Conservation (phyloP, 1,284 basidiomycete genomes). For the Paramarasmius palmivorus region DNA sequence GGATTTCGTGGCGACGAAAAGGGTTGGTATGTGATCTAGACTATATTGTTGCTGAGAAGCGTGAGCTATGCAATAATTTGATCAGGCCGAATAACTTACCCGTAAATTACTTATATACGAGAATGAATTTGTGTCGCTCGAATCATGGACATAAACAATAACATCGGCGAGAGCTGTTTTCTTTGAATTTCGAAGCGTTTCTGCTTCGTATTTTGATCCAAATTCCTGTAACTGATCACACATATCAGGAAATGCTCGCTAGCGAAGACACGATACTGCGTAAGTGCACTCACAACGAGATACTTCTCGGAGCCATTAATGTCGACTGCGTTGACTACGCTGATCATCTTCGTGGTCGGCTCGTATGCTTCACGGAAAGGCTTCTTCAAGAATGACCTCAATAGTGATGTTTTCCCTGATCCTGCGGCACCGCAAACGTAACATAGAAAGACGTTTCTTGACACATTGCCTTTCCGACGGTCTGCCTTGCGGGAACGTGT, state of each 20-base stretch:
- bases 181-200: conserved; percentile 86
- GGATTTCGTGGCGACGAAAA: conserved; percentile 99
- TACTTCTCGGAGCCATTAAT: conserved; percentile 96
- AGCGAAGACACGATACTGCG: neutral
- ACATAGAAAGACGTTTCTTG: conserved; percentile 87
- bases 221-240: conserved; percentile 89
- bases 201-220: conserved; percentile 92
- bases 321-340: conserved; percentile 94
- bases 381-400: conserved; percentile 87
- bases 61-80: conserved; percentile 6
- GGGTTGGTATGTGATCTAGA: conserved; percentile 88
- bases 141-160: conserved; percentile 95
- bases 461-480: conserved; percentile 84
- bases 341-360: conserved; percentile 87
- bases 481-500: conserved; percentile 85
- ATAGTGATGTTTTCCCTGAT: conserved; percentile 89
- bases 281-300: conserved; percentile 77
- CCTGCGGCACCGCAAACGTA: conserved; percentile 96
- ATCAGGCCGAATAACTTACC: conserved; percentile 59
- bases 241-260: conserved; percentile 3
- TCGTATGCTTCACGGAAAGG: conserved; percentile 72
- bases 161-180: conserved; percentile 93
- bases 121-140: conserved; percentile 98
- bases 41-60: conserved; percentile 88
- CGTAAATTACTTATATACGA: conserved; percentile 96